Percentiles rank a stretch among this genome's conserved stretches.
Evolutionary conservation across 257 asterid species (phyloP).

Genomic region (Petunia axillaris): DNA sequence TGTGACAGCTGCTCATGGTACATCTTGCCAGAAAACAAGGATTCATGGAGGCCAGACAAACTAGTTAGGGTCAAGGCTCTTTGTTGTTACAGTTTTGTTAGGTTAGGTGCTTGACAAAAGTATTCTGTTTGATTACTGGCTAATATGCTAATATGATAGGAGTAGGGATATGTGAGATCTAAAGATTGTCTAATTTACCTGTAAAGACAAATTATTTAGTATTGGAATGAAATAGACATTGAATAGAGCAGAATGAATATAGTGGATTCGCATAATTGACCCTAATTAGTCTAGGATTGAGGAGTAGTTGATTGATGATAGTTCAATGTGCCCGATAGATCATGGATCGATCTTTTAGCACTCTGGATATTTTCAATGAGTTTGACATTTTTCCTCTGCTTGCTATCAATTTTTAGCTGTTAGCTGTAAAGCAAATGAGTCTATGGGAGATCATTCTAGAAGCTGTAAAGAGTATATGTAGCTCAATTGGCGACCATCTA

Average conservation of each 20-base stretch:
- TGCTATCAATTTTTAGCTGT: slow-evolving; percentile 12
- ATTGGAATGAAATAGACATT: background rate
- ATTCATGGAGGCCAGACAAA: slow-evolving; percentile 2
- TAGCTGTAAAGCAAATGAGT: background rate
- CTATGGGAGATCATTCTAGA: slow-evolving; percentile 14
- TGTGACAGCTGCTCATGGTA: slow-evolving; percentile 19
- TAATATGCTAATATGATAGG: background rate
- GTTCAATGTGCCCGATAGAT: background rate
- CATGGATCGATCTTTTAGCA: slow-evolving; percentile 7
- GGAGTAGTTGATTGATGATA: slow-evolving; percentile 18
- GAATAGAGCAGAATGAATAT: background rate
- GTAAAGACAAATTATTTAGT: slow-evolving; percentile 9
- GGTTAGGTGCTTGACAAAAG: slow-evolving; percentile 14
- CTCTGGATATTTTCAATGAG: background rate
- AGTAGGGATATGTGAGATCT: background rate
- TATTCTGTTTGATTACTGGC: background rate
- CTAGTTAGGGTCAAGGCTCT: background rate
- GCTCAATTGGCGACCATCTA: background rate
- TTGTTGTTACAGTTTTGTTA: background rate
- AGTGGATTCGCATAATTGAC: slow-evolving; percentile 4
- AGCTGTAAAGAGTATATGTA: background rate
- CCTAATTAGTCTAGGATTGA: background rate
- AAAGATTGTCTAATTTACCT: background rate
- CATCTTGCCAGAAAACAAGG: background rate
- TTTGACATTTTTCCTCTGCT: background rate